Evolutionary conservation across 257 asterid genomes (phyloP).

Genomic region (Schizonepeta tenuifolia): DNA sequence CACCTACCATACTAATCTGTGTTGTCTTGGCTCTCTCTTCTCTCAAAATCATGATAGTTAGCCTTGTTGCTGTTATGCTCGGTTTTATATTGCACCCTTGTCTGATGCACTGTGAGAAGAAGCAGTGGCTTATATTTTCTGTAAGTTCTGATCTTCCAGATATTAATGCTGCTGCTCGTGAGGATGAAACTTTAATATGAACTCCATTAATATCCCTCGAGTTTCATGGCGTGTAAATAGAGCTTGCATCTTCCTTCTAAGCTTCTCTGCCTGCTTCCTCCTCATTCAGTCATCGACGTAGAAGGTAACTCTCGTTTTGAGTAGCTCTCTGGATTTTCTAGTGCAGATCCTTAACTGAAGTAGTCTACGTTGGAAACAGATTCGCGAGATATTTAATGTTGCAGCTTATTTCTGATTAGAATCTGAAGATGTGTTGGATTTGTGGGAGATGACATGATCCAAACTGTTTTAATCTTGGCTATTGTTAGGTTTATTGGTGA

Average conservation of each 20-base stretch:
- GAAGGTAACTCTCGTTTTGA: slow-evolving; percentile 1
- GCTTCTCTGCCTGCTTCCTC: slow-evolving; percentile 15
- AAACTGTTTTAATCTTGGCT: neutral
- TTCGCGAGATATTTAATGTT: neutral
- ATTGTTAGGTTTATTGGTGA: slow-evolving; percentile 12
- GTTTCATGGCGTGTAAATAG: slow-evolving; percentile 10
- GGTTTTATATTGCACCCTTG: slow-evolving; percentile 56
- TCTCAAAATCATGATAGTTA: slow-evolving; percentile 49
- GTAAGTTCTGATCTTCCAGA: slow-evolving; percentile 49
- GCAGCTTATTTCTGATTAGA: neutral
- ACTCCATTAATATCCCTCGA: neutral
- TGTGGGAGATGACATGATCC: neutral
- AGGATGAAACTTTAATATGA: slow-evolving; percentile 35
- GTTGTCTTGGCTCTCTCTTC: slow-evolving; percentile 57
- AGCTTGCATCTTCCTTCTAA: neutral
- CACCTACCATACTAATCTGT: slow-evolving; percentile 50
- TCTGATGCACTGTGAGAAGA: slow-evolving; percentile 51
- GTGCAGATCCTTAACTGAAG: neutral
- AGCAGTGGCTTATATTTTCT: slow-evolving; percentile 55
- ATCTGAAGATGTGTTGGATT: slow-evolving; percentile 24
- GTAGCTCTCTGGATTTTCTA: slow-evolving; percentile 28
- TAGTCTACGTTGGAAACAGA: neutral
- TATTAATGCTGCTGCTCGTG: slow-evolving; percentile 29
- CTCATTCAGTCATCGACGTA: neutral
- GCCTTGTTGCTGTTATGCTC: slow-evolving; percentile 52